Evolutionary conservation across 2,329 filamentous ascomycete genomes (phyloP).

Genomic region (Calonectria naviculata): DNA sequence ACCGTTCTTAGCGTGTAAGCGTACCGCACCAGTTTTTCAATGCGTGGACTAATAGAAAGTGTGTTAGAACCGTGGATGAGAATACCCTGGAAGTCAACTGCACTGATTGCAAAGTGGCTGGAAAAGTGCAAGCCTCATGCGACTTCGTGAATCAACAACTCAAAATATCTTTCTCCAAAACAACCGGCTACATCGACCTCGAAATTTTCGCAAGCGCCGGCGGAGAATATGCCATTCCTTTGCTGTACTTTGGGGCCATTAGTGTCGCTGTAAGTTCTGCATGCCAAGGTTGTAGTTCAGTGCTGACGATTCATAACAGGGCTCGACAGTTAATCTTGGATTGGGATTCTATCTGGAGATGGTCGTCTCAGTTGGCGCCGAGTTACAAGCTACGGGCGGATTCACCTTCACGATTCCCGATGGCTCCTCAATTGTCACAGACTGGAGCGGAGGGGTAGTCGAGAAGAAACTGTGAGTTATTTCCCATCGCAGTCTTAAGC

Average conservation of each 20-base stretch:
- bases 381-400: not conserved
- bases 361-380: not conserved
- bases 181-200: not conserved
- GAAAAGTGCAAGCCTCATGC: not conserved
- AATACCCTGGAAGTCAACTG: constrained; percentile 2
- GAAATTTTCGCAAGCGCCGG: not conserved
- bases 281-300: no score
- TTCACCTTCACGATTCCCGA: constrained; percentile 19
- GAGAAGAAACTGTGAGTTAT: constrained; percentile 5
- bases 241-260: constrained; percentile 4
- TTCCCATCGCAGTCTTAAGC: no score
- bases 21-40: not conserved
- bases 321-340: not conserved
- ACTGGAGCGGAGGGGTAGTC: not conserved
- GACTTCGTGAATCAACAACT: constrained; percentile 1
- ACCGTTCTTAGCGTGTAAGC: not conserved
- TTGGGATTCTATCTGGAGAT: constrained; percentile 13
- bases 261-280: not conserved
- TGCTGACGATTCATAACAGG: not conserved
- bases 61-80: not conserved
- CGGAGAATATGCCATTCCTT: not conserved
- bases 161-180: constrained; percentile 1
- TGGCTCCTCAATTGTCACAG: not conserved
- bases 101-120: not conserved
- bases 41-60: not conserved